These are phyloP conservation scores for Galeopsis tetrahit DNA, from an alignment of 257 asterid genomes.

Conservation along the genomic window DNA sequence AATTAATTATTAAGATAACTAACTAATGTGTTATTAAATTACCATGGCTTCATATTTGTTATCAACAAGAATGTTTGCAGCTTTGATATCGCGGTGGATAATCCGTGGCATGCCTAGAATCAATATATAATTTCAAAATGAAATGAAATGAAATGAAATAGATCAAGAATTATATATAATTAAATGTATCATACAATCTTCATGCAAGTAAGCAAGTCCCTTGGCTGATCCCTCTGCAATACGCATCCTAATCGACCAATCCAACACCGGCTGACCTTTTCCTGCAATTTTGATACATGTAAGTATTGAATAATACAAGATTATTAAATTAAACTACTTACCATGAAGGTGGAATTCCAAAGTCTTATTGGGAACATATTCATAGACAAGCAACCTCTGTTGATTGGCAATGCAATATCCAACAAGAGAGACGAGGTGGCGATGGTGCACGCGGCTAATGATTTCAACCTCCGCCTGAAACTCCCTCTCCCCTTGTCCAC, in stretches of 20 bases:
- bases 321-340: no score
- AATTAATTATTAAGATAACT: no score
- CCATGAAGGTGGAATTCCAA: slow-evolving; percentile 84
- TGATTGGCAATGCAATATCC: slow-evolving; percentile 79
- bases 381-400: slow-evolving; percentile 82
- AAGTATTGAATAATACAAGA: no score
- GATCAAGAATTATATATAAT: no score
- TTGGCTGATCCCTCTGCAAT: slow-evolving; percentile 94
- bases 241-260: slow-evolving; percentile 74
- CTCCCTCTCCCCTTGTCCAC: slow-evolving; percentile 96
- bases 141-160: neutral
- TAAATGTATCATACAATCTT: slow-evolving; percentile 66
- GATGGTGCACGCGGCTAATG: slow-evolving; percentile 95
- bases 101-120: slow-evolving; percentile 56
- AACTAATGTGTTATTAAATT: neutral
- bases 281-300: slow-evolving; percentile 42
- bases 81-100: slow-evolving; percentile 66
- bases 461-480: slow-evolving; percentile 97
- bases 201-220: slow-evolving; percentile 91
- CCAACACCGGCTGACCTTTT: slow-evolving; percentile 71
- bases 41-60: slow-evolving; percentile 69
- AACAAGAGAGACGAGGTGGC: slow-evolving; percentile 92
- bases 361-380: slow-evolving; percentile 77
- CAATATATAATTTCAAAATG: neutral
- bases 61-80: slow-evolving; percentile 68